A percentile compares a stretch with the other conserved stretches of the same genome.
These are phyloP conservation scores for Arthroderma uncinatum DNA, from an alignment of 2,329 filamentous ascomycete species.

Conservation along the genomic window DNA sequence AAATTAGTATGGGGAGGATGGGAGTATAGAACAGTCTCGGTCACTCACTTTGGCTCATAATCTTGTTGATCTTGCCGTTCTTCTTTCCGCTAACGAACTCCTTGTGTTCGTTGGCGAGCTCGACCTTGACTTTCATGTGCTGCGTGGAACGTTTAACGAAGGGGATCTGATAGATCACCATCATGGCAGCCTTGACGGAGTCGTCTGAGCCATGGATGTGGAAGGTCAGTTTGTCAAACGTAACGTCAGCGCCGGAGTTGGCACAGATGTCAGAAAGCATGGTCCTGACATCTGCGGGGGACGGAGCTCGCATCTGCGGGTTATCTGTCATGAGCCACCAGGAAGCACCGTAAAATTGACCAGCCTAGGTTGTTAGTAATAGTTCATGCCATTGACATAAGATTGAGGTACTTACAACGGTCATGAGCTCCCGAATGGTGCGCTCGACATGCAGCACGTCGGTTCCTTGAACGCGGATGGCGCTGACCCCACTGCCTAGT, in stretches of 20 bases:
- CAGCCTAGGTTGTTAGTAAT: conserved; percentile 48
- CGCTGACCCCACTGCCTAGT: conserved; percentile 70
- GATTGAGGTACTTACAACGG: conserved; percentile 51
- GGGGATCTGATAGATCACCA: conserved; percentile 80
- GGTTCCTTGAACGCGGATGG: conserved; percentile 81
- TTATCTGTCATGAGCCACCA: conserved; percentile 71
- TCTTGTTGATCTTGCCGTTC: conserved; percentile 99
- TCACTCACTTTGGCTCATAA: conserved; percentile 86
- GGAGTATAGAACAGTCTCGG: conserved; percentile 2
- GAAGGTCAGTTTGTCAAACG: conserved; percentile 89
- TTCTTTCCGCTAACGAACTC: conserved; percentile 99
- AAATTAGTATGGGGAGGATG: conserved; percentile 10
- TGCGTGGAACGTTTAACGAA: conserved; percentile 81
- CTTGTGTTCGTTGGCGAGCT: conserved; percentile 98
- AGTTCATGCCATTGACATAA: not conserved
- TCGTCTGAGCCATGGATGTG: conserved; percentile 93
- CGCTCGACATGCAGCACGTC: conserved; percentile 92
- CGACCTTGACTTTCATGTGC: conserved; percentile 94
- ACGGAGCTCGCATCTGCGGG: conserved; percentile 49
- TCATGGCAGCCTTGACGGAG: conserved; percentile 87
- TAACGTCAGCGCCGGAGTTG: conserved; percentile 88
- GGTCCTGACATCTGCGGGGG: conserved; percentile 60
- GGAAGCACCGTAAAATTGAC: conserved; percentile 93
- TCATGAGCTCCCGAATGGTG: conserved; percentile 92
- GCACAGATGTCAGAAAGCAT: conserved; percentile 94